Percentiles rank a stretch among this genome's conserved stretches.
Conservation (phyloP, 148 eudicot species). For the Fallopia convolvulus region DNA sequence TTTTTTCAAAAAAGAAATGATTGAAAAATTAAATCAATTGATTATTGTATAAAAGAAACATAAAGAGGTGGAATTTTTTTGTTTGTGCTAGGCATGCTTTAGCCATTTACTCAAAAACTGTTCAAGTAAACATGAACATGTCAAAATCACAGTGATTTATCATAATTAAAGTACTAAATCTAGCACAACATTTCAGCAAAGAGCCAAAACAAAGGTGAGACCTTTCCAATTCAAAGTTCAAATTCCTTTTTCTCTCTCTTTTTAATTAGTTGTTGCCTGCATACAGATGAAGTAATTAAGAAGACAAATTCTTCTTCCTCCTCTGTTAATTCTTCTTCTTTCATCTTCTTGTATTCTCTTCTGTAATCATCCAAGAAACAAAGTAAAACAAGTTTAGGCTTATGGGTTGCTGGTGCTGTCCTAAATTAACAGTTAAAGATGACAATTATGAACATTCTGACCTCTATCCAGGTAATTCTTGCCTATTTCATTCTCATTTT, state of each 20-base stretch:
- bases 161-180: neutral
- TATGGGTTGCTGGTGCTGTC: slow-evolving; percentile 7
- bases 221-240: slow-evolving; percentile 5
- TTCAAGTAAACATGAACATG: neutral
- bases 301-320: neutral
- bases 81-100: neutral
- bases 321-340: neutral
- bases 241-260: neutral
- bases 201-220: neutral
- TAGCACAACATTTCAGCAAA: slow-evolving; percentile 4
- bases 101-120: neutral
- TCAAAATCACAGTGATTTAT: slow-evolving; percentile 5
- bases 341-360: neutral
- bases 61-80: neutral
- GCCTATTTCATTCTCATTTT: neutral
- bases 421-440: neutral
- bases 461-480: slow-evolving; percentile 4
- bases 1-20: neutral
- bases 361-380: neutral
- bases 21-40: no score
- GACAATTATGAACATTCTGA: neutral
- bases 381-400: neutral
- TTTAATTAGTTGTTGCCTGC: neutral
- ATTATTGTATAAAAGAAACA: neutral
- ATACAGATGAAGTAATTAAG: neutral